phyloP scores from a whole-genome alignment of 352 stramenopile species.

The Blastocystis hominis region DNA sequence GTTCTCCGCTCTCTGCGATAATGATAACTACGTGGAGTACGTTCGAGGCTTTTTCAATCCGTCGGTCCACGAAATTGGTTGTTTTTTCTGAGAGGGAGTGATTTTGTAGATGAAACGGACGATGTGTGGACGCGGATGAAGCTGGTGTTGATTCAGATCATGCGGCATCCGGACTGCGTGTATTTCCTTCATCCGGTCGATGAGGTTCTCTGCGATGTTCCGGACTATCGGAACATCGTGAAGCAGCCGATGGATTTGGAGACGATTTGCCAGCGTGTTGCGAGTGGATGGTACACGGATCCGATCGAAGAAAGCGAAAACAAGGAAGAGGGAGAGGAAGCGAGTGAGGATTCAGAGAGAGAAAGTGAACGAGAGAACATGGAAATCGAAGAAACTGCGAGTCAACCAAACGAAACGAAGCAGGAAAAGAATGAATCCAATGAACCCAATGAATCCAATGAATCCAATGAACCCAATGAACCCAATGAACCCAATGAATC shows the following conservation, averaged over 20 bases:
- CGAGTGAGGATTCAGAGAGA: not conserved
- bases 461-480: no score
- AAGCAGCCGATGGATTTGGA: conserved; percentile 74
- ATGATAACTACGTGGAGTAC: not conserved
- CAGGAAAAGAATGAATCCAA: not conserved
- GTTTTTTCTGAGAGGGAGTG: not conserved
- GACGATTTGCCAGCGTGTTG: conserved; percentile 69
- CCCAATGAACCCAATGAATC: not conserved
- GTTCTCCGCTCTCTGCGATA: not conserved
- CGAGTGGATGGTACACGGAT: conserved; percentile 69
- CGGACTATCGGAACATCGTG: conserved; percentile 73
- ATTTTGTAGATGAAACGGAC: not conserved
- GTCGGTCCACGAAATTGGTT: not conserved
- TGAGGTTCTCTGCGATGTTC: conserved; percentile 71
- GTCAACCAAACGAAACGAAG: not conserved
- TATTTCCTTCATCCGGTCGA: conserved; percentile 74
- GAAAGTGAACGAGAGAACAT: no score
- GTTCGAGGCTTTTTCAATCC: not conserved
- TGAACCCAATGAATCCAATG: no score
- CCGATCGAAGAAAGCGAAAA: not conserved
- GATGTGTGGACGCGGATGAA: not conserved
- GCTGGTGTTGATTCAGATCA: not conserved
- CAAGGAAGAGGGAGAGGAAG: not conserved
- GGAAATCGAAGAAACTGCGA: not conserved
- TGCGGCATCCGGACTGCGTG: conserved; percentile 64